These are phyloP conservation scores for Fusarium stilboides DNA, from an alignment of 2,329 filamentous ascomycete genomes.

Conservation along the genomic window DNA sequence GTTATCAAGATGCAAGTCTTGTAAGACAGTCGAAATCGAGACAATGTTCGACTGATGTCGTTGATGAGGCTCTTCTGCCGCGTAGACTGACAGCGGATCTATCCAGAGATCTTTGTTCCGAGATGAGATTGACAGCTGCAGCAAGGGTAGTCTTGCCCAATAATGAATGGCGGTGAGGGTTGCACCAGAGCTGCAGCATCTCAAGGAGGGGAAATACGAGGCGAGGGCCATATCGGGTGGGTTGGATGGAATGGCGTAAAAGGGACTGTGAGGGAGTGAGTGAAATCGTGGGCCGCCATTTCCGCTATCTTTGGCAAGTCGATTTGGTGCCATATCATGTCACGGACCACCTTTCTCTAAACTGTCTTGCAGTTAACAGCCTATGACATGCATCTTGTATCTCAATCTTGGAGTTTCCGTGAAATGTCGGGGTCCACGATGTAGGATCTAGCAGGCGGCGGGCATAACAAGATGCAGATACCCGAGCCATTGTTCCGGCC, in stretches of 20 bases:
- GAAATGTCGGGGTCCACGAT: conserved; percentile 7
- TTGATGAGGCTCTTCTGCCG: conserved; percentile 40
- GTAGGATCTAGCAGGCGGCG: conserved; percentile 6
- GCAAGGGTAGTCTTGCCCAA: conserved; percentile 37
- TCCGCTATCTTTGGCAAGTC: conserved; percentile 1
- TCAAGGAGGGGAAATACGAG: conserved; percentile 17
- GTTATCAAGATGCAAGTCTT: neutral
- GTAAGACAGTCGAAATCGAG: neutral
- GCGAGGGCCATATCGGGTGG: conserved; percentile 4
- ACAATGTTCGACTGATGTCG: conserved; percentile 12
- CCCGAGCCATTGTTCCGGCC: conserved; percentile 8
- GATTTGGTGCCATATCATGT: conserved; percentile 3
- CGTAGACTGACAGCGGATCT: conserved; percentile 48
- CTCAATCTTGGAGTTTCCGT: neutral
- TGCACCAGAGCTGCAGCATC: conserved; percentile 20
- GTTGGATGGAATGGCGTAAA: conserved; percentile 22
- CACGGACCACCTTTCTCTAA: conserved; percentile 18
- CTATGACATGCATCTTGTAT: conserved; percentile 5
- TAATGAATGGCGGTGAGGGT: conserved; percentile 25
- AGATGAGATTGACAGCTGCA: conserved; percentile 39
- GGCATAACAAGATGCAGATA: conserved; percentile 12
- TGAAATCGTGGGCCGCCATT: conserved; percentile 20
- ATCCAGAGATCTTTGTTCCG: conserved; percentile 37
- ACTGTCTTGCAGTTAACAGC: conserved; percentile 6
- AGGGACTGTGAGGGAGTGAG: conserved; percentile 5